phyloP scores from a whole-genome alignment of 2,329 filamentous ascomycete species.

The Cladosporium cucumerinum region DNA sequence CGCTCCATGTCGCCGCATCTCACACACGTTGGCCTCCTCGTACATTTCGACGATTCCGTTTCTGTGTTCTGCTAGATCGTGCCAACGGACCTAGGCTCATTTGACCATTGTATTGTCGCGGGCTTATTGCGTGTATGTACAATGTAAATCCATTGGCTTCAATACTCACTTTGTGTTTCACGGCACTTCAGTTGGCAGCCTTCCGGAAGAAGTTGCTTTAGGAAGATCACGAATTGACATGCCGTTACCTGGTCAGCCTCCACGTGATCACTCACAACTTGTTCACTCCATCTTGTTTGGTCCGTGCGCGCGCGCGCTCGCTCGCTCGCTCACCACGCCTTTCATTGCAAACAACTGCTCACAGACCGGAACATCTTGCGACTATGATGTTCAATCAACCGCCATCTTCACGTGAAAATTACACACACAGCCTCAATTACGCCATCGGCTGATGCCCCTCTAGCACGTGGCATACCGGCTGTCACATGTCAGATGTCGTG shows the following conservation, averaged over 20 bases:
- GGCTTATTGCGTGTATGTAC: not conserved
- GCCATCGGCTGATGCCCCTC: not conserved
- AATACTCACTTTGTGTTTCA: not conserved
- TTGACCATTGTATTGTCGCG: not conserved
- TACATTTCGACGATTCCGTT: not conserved
- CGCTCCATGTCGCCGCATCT: not conserved
- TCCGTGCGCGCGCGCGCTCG: not conserved
- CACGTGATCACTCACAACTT: not conserved
- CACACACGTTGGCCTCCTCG: not conserved
- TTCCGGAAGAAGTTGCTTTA: not conserved
- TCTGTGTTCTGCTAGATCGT: not conserved
- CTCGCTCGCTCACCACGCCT: not conserved
- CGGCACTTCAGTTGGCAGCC: not conserved
- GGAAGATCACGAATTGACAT: not conserved
- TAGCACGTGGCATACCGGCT: not conserved
- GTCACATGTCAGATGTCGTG: constrained; percentile 2
- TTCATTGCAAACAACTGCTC: not conserved
- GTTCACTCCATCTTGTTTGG: not conserved
- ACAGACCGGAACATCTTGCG: not conserved
- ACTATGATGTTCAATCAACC: not conserved
- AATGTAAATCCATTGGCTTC: not conserved
- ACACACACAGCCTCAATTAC: not conserved
- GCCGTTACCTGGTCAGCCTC: not conserved
- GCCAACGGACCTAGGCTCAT: not conserved
- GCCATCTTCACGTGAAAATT: not conserved